phyloP scores from a whole-genome alignment of 1,139 yeast species.

The Blastobotrys aristatus region DNA sequence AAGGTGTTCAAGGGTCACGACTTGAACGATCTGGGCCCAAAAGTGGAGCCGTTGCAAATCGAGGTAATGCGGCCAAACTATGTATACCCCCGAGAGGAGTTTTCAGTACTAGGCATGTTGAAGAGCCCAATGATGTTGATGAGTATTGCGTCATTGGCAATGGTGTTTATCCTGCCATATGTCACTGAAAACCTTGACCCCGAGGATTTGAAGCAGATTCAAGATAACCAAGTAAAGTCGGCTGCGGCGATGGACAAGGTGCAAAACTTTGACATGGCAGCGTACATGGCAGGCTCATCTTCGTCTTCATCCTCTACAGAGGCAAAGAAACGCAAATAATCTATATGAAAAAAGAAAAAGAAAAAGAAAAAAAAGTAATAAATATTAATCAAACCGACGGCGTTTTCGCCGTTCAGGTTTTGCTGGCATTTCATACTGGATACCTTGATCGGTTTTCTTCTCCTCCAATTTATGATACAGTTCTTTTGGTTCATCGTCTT shows the following conservation, averaged over 20 bases:
- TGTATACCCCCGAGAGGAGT: constrained; percentile 30
- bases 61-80: constrained; percentile 22
- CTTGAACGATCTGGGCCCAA: constrained; percentile 29
- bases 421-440: constrained; percentile 22
- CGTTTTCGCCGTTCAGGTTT: constrained; percentile 20
- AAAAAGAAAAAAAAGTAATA: constrained; percentile 9
- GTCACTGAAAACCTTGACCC: constrained; percentile 35
- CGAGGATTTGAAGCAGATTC: constrained; percentile 32
- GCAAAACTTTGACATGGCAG: constrained; percentile 29
- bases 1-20: constrained; percentile 30
- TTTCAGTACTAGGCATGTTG: constrained; percentile 32
- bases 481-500: constrained; percentile 18
- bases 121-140: constrained; percentile 37
- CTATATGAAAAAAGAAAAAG: constrained; percentile 15
- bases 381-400: constrained; percentile 17
- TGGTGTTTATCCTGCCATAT: constrained; percentile 35
- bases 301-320: background rate
- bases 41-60: constrained; percentile 23
- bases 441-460: constrained; percentile 23
- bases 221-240: constrained; percentile 22
- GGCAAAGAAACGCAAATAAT: constrained; percentile 9
- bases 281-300: constrained; percentile 26
- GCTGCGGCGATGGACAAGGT: constrained; percentile 24
- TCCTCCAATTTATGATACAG: constrained; percentile 44
- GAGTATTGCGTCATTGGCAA: constrained; percentile 31